Conservation (phyloP, 2,329 filamentous ascomycete species). For the Remersonia thermophila region DNA sequence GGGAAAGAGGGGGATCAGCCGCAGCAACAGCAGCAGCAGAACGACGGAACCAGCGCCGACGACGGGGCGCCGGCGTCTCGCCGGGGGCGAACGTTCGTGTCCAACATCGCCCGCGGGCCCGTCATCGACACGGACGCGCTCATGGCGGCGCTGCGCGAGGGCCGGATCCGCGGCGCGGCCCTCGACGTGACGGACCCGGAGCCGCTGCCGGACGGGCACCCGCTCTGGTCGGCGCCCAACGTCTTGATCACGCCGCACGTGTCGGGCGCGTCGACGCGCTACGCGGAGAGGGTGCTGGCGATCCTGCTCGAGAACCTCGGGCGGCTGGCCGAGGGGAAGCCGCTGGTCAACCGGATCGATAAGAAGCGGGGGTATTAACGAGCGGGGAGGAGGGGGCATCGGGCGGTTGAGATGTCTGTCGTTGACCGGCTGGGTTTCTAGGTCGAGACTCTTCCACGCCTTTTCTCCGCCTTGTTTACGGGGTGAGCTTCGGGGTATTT, state of each 20-base stretch:
- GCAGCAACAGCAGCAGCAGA: no score
- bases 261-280: constrained; percentile 30
- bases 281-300: constrained; percentile 28
- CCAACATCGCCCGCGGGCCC: constrained; percentile 56
- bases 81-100: constrained; percentile 43
- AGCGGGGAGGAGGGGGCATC: background rate
- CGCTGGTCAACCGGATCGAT: constrained; percentile 30
- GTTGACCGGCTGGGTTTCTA: no score
- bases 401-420: background rate
- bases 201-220: constrained; percentile 55
- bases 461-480: no score
- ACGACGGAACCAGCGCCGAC: no score
- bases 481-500: no score
- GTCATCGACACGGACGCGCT: constrained; percentile 42
- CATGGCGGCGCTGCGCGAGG: constrained; percentile 43
- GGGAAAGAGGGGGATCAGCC: no score
- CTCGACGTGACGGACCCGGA: constrained; percentile 73
- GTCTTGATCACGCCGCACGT: constrained; percentile 48
- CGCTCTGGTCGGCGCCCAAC: constrained; percentile 59
- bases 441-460: background rate
- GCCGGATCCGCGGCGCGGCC: constrained; percentile 47
- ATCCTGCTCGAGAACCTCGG: constrained; percentile 32
- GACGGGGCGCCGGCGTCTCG: no score
- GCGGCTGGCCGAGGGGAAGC: constrained; percentile 24
- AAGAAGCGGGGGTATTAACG: constrained; percentile 22